Evolutionary conservation across 2,329 filamentous ascomycete species (phyloP).

Genomic region (Thermothelomyces thermophilus): DNA sequence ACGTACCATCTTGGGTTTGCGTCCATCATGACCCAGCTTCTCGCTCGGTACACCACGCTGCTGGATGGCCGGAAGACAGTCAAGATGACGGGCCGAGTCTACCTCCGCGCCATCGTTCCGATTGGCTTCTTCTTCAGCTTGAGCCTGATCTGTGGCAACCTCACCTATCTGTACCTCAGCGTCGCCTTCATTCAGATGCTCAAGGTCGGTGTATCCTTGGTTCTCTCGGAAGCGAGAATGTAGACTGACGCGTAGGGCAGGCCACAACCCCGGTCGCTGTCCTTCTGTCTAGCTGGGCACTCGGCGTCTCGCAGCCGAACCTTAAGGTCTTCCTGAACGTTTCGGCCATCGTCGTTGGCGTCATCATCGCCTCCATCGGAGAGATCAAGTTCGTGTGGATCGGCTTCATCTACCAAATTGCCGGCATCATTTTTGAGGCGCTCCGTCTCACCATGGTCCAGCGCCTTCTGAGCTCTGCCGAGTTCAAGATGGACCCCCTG

Average conservation of each 20-base stretch:
- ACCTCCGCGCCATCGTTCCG: conserved; percentile 86
- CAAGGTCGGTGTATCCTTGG: conserved; percentile 57
- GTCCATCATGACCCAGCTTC: conserved; percentile 86
- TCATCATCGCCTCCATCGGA: conserved; percentile 87
- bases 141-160: conserved; percentile 92
- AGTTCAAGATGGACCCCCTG: conserved; percentile 88
- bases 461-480: conserved; percentile 69
- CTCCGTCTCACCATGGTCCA: conserved; percentile 79
- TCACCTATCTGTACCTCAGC: conserved; percentile 90
- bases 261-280: conserved; percentile 94
- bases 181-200: conserved; percentile 99
- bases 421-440: conserved; percentile 74
- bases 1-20: conserved; percentile 95
- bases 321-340: conserved; percentile 87
- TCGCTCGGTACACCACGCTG: conserved; percentile 81
- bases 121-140: conserved; percentile 95
- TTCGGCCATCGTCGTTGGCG: conserved; percentile 87
- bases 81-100: conserved; percentile 93
- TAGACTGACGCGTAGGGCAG: conserved; percentile 36
- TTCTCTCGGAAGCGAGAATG: too few species aligned
- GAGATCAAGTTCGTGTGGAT: conserved; percentile 88
- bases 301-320: conserved; percentile 79
- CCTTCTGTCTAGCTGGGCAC: conserved; percentile 78
- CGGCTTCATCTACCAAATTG: conserved; percentile 73
- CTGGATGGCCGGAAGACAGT: conserved; percentile 93